Evolutionary conservation across 2,329 filamentous ascomycete species (phyloP).

Genomic region (Phialophora verrucosa): DNA sequence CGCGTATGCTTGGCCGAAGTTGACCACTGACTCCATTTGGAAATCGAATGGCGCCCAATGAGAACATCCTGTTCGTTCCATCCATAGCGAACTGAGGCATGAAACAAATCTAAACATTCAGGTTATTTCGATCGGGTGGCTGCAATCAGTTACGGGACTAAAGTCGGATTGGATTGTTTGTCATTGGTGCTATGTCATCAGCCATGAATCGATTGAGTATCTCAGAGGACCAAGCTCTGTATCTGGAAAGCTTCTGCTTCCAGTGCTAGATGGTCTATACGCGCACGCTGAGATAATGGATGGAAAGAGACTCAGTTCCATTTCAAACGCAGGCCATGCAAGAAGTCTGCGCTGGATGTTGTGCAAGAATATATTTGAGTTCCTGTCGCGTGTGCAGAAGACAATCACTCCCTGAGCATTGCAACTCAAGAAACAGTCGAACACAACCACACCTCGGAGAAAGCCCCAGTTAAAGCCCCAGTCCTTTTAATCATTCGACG

Average conservation of each 20-base stretch:
- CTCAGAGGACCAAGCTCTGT: conserved; percentile 7
- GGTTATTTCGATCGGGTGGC: not conserved
- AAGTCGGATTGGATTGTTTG: not conserved
- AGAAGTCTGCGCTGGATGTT: not conserved
- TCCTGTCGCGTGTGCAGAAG: not conserved
- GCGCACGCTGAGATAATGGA: conserved; percentile 5
- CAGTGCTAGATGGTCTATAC: not conserved
- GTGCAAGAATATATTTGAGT: conserved; percentile 4
- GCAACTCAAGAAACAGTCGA: not conserved
- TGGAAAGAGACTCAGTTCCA: not conserved
- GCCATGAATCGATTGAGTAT: not conserved
- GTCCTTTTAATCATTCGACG: not conserved
- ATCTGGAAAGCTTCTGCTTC: conserved; percentile 11
- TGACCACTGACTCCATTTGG: conserved; percentile 17
- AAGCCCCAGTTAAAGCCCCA: no score
- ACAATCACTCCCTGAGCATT: conserved; percentile 5
- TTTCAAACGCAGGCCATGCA: not conserved
- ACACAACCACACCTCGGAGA: not conserved
- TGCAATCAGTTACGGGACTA: not conserved
- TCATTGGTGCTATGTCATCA: not conserved
- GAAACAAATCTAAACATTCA: not conserved
- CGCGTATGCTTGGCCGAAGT: not conserved
- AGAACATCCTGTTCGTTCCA: not conserved
- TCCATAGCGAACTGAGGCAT: not conserved
- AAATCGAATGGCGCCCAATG: conserved; percentile 8